Base-by-base conservation (phyloP, 1,284 basidiomycete genomes). In the Fomitopsis schrenkii region DNA sequence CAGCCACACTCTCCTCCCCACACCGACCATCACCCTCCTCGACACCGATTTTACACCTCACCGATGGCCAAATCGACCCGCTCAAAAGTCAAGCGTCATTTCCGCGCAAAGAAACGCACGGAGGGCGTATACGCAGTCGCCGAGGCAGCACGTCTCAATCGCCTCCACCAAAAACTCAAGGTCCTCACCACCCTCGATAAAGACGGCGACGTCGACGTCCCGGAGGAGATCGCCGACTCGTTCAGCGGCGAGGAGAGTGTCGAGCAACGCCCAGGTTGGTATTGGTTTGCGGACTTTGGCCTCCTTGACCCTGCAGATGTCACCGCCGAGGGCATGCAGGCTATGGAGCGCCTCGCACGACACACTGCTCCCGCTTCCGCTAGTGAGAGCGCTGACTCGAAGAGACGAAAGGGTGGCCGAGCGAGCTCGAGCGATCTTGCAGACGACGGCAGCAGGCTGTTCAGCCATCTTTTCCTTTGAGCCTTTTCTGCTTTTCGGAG, bases 31-130 rank as follows among this genome's bases (percentile, higher is more conserved):
- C 28, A 36, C 41, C 30, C 0, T 9, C 62, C 15, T 55, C 44
- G 54, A 40, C 63, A 58, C 44, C 58, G 41, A 35, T 22, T 22
- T 22, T 53, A 30, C 35, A 36, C 33, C 55, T 64, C 62, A 72
- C 67, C 9, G 46, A 97, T 98, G 96, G 95, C 93, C 61, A 98
- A 98, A 81, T 95, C 94, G 46, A 85, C 91, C 57, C 86, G 95
- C 71, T 93, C 94, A 19, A 97, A 95, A 79, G 83, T 86, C 64
- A 97, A 97, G 77, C 89, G 94, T 58, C 80, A 87, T 38, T 92
- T 88, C 72, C 87, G 96, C 64, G 83, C 88, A 15, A 90, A 91
- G 71, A 98, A 97, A 78, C 89, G 97, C 63, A 83, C 87, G 71
- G 81, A 86, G 59, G 87, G 90, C 55, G 86, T 93, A 66, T 98